phyloP scores from a whole-genome alignment of 768 basidiomycete species.

The Phanerochaete sordida region DNA sequence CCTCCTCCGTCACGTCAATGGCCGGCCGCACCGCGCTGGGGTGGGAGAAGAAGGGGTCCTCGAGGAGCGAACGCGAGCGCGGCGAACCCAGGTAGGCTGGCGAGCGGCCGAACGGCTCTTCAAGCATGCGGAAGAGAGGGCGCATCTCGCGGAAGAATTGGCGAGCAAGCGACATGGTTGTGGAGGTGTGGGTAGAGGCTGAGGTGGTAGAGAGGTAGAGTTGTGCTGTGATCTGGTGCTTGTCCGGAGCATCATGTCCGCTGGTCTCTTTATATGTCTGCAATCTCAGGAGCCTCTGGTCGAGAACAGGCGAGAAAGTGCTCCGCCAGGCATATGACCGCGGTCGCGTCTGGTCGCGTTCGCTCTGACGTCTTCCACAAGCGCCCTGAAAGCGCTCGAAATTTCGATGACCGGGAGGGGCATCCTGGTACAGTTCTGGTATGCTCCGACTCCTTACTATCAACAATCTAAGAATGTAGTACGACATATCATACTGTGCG shows the following conservation, averaged over 20 bases:
- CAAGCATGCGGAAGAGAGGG: slow-evolving; percentile 72
- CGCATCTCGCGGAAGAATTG: slow-evolving; percentile 59
- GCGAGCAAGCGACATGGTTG: slow-evolving; percentile 25
- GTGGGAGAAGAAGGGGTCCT: slow-evolving; percentile 47
- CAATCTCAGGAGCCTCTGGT: background rate
- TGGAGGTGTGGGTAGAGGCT: background rate
- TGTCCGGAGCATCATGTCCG: background rate
- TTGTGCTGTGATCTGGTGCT: background rate
- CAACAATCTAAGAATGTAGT: too few relatives aligned
- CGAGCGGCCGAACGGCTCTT: slow-evolving; percentile 56
- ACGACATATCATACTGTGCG: too few relatives aligned
- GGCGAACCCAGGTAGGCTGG: slow-evolving; percentile 25
- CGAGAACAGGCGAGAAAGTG: background rate
- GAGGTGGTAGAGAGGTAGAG: background rate
- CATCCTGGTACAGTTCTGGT: too few relatives aligned
- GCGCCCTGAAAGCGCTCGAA: background rate
- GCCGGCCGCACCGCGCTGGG: slow-evolving; percentile 43
- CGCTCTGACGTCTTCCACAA: background rate
- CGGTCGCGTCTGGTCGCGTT: too few relatives aligned
- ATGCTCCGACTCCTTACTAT: too few relatives aligned
- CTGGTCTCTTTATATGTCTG: background rate
- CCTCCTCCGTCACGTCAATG: slow-evolving; percentile 66
- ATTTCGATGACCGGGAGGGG: background rate
- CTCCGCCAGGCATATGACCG: background rate
- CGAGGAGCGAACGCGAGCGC: slow-evolving; percentile 36